Evolutionary conservation across 805 yeast genomes (phyloP).

Genomic region (Soucietia sequanensis): DNA sequence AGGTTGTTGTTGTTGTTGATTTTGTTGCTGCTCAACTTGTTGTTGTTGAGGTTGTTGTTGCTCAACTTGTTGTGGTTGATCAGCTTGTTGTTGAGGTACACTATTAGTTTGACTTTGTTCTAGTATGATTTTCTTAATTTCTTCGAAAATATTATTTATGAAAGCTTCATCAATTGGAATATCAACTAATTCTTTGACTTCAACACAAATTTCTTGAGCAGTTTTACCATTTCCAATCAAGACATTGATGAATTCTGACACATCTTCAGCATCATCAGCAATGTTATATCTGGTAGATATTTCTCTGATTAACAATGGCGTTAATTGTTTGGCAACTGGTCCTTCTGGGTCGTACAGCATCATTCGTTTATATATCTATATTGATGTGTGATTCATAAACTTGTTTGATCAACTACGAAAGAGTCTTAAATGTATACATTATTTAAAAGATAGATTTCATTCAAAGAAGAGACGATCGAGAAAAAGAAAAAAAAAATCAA

Average conservation of each 20-base stretch:
- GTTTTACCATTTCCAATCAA: constrained; percentile 67
- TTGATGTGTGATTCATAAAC: no score
- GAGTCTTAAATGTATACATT: no score
- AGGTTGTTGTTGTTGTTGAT: constrained; percentile 6
- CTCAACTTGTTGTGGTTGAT: constrained; percentile 6
- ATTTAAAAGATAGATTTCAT: no score
- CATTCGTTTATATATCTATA: no score
- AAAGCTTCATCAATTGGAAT: constrained; percentile 58
- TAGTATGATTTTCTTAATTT: constrained; percentile 44
- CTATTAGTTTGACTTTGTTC: constrained; percentile 6
- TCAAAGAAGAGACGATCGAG: no score
- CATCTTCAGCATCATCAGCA: constrained; percentile 48
- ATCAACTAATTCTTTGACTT: constrained; percentile 61
- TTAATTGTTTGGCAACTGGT: constrained; percentile 35
- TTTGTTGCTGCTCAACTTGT: no score
- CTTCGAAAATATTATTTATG: constrained; percentile 55
- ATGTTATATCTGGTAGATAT: constrained; percentile 32
- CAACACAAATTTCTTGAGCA: constrained; percentile 57
- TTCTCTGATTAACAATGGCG: constrained; percentile 33
- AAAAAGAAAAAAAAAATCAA: no score
- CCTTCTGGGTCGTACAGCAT: constrained; percentile 42
- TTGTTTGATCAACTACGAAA: no score
- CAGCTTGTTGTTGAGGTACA: constrained; percentile 6
- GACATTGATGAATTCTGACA: constrained; percentile 73
- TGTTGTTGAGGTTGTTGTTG: constrained; percentile 7